A percentile compares a stretch with the other conserved stretches of the same genome.
Evolutionary conservation across 2,329 filamentous ascomycete species (phyloP).

Genomic region (Diplodia seriata): DNA sequence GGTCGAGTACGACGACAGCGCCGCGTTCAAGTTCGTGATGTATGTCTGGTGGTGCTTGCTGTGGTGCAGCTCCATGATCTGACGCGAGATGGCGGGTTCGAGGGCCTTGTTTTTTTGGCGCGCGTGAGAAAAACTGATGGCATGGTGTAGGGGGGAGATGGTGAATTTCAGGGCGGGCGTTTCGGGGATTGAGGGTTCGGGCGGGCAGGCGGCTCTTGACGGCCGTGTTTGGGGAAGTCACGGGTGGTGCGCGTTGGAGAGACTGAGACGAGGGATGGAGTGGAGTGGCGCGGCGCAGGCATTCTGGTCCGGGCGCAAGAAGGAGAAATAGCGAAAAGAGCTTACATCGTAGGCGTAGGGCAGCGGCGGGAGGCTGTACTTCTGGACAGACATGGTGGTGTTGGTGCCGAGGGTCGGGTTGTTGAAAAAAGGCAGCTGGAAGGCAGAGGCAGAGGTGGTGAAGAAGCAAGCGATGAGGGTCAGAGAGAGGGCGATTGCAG

Average conservation of each 20-base stretch:
- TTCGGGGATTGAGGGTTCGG: neutral
- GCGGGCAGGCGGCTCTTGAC: neutral
- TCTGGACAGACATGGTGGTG: slow-evolving; percentile 47
- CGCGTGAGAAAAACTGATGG: too few species aligned
- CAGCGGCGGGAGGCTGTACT: slow-evolving; percentile 68
- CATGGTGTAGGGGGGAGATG: neutral
- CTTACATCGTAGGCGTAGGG: slow-evolving; percentile 75
- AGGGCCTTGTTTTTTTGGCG: slow-evolving; percentile 59
- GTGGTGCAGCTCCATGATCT: slow-evolving; percentile 85
- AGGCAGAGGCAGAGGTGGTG: slow-evolving; percentile 26
- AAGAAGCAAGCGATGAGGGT: slow-evolving; percentile 16
- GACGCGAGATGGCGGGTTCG: slow-evolving; percentile 74
- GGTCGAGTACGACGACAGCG: slow-evolving; percentile 65
- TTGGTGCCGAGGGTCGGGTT: slow-evolving; percentile 44
- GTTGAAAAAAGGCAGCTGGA: slow-evolving; percentile 33
- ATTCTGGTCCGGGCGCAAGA: neutral
- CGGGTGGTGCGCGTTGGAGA: neutral
- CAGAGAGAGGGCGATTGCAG: slow-evolving; percentile 11
- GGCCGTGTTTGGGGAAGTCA: neutral
- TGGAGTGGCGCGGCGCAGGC: neutral
- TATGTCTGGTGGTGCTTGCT: slow-evolving; percentile 81
- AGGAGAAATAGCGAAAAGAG: slow-evolving; percentile 31
- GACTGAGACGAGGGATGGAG: neutral
- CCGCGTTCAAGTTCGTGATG: slow-evolving; percentile 75
- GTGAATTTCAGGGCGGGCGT: too few species aligned